Base-by-base conservation (phyloP, 495 filamentous ascomycete species). In the Thermochaetoides thermophila region DNA sequence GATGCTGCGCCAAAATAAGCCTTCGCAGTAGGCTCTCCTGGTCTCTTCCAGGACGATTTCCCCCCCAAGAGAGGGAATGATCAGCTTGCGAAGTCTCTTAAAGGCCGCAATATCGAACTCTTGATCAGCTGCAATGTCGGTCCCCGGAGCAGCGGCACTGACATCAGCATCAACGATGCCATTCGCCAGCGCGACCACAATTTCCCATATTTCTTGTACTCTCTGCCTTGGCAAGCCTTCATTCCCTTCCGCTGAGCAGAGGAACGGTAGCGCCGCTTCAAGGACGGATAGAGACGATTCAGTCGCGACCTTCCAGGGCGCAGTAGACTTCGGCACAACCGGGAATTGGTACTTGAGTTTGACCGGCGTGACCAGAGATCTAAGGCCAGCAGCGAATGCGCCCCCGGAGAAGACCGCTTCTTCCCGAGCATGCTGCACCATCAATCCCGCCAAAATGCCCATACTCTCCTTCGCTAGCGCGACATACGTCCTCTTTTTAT, bases 391-490 rank as follows among this genome's bases (percentile, higher is more conserved):
- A 6, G 68, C 49, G 10, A 86, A 55, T 7, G 81, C 66, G 5
- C 66, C 71, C 20, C 71, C 72, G 4, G 52, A 56, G 44, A 84
- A 84, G 3, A 86, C 69, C 29, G 81, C 71, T 18, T 52, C 42
- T 27, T 78, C 74, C 7, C 64, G 57, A 4, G 74, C 73, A 35
- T 83, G 72, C 12, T 68, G 58, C 13, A 72, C 47, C 13, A 85
- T 58, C 17, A 87, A 66, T 31, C 58, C 63, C 43, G 76, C 64
- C 0, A 87, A 52, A 21, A 85, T 63, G 11, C 66, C 61, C 59
- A 91, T 89, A 28, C 75, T 66, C 14, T 72, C 66, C 48, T 78
- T 83, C 0, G 85, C 85, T 46, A 96, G 70, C 12, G 89, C 84
- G 30, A 97, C 72, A 48, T 81, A 95, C 1, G 81, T 84, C 2